Conservation (phyloP, 208 protist genomes). For the Trypanosoma mega region DNA sequence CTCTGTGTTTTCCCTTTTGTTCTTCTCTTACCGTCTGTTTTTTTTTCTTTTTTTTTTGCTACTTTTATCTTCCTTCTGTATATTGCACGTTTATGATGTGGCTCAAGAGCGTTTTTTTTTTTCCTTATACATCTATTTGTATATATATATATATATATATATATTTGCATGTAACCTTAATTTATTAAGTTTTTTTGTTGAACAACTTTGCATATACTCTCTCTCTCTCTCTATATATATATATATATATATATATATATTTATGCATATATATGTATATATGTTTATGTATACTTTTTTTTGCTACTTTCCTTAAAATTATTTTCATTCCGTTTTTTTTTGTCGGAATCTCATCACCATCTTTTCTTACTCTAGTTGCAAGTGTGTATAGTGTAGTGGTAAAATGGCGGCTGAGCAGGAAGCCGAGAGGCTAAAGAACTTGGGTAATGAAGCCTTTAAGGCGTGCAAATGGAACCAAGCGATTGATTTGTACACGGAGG, state of each 20-base stretch:
- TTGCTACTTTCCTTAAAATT: conserved; percentile 7
- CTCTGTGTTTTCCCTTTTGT: not conserved
- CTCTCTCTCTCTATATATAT: too few relatives aligned
- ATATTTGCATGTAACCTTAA: too few relatives aligned
- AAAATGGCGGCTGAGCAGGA: conserved; percentile 35
- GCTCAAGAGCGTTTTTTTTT: too few relatives aligned
- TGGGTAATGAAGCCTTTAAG: conserved; percentile 88
- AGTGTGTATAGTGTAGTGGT: conserved; percentile 2
- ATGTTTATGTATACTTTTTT: conserved; percentile 8
- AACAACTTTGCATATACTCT: too few relatives aligned
- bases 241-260: not conserved
- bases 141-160: too few relatives aligned
- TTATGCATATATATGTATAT: not conserved
- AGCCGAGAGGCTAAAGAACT: conserved; percentile 56
- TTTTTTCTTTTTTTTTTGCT: conserved; percentile 21
- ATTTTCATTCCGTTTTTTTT: not conserved
- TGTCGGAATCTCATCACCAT: not conserved
- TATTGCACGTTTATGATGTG: too few relatives aligned
- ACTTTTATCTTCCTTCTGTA: conserved; percentile 8
- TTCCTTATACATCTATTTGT: too few relatives aligned
- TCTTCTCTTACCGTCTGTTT: conserved; percentile 20
- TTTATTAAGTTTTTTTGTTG: too few relatives aligned
- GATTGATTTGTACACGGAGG: conserved; percentile 90
- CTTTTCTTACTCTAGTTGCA: too few relatives aligned
- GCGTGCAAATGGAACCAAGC: conserved; percentile 89